phyloP scores from a whole-genome alignment of 345 rosid species.

The Tarenaya hassleriana region DNA sequence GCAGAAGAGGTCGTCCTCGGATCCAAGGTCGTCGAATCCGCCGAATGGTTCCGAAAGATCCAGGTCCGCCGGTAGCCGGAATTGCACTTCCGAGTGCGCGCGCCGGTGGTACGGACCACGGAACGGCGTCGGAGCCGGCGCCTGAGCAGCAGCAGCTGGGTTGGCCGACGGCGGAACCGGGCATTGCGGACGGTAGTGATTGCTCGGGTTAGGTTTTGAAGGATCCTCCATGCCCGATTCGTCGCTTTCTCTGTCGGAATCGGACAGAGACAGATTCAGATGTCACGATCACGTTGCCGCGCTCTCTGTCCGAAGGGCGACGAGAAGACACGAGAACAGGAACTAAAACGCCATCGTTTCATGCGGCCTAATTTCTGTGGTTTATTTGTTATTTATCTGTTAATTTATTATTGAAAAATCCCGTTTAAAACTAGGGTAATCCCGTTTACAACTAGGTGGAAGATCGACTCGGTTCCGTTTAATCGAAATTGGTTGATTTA shows the following conservation, averaged over 20 bases:
- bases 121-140: constrained; percentile 20
- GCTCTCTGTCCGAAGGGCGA: constrained; percentile 13
- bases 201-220: constrained; percentile 22
- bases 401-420: no score
- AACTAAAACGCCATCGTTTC: no score
- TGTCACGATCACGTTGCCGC: constrained; percentile 12
- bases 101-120: constrained; percentile 61
- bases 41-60: constrained; percentile 56
- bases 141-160: constrained; percentile 3
- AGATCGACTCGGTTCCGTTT: no score
- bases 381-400: no score
- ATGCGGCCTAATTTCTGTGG: no score
- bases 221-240: constrained; percentile 37
- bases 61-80: constrained; percentile 70
- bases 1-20: constrained; percentile 73
- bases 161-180: constrained; percentile 17
- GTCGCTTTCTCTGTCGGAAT: constrained; percentile 16
- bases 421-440: no score
- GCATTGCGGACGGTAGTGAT: constrained; percentile 13
- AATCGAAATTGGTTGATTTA: no score
- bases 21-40: constrained; percentile 53
- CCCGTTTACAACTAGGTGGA: no score
- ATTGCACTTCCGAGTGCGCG: constrained; percentile 73
- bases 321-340: no score
- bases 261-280: constrained; percentile 30